phyloP scores from a whole-genome alignment of 805 yeast genomes.

The Candida pini region DNA sequence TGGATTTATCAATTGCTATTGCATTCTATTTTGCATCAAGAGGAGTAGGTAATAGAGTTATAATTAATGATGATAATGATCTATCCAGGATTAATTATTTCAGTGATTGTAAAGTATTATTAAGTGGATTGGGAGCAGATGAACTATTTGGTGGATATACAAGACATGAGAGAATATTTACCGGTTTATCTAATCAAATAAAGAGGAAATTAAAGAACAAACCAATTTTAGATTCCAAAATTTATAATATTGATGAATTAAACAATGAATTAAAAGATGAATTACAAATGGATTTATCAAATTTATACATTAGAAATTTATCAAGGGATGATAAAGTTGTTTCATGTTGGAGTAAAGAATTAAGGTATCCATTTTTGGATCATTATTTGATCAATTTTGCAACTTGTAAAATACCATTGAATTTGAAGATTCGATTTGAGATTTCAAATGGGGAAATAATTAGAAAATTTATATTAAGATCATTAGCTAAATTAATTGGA shows the following conservation, averaged over 20 bases:
- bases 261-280: slow-evolving; percentile 48
- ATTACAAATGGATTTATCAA: slow-evolving; percentile 61
- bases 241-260: slow-evolving; percentile 12
- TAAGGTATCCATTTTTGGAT: slow-evolving; percentile 82
- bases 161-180: slow-evolving; percentile 58
- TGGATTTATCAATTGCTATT: slow-evolving; percentile 93
- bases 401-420: slow-evolving; percentile 43
- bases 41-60: slow-evolving; percentile 37
- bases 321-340: slow-evolving; percentile 92
- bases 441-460: slow-evolving; percentile 30
- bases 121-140: slow-evolving; percentile 96
- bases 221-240: slow-evolving; percentile 13
- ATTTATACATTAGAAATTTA: slow-evolving; percentile 73
- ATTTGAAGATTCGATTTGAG: slow-evolving; percentile 33
- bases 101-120: slow-evolving; percentile 60
- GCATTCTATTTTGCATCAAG: slow-evolving; percentile 91
- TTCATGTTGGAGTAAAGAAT: slow-evolving; percentile 81
- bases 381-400: slow-evolving; percentile 48
- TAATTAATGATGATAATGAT: slow-evolving; percentile 6
- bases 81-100: slow-evolving; percentile 28
- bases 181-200: slow-evolving; percentile 22
- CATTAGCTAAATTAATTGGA: slow-evolving; percentile 42
- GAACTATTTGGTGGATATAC: slow-evolving; percentile 96
- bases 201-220: slow-evolving; percentile 15
- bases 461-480: slow-evolving; percentile 54